These are phyloP conservation scores for Beverwykella pulmonaria DNA, from an alignment of 495 filamentous ascomycete species.

Conservation along the genomic window DNA sequence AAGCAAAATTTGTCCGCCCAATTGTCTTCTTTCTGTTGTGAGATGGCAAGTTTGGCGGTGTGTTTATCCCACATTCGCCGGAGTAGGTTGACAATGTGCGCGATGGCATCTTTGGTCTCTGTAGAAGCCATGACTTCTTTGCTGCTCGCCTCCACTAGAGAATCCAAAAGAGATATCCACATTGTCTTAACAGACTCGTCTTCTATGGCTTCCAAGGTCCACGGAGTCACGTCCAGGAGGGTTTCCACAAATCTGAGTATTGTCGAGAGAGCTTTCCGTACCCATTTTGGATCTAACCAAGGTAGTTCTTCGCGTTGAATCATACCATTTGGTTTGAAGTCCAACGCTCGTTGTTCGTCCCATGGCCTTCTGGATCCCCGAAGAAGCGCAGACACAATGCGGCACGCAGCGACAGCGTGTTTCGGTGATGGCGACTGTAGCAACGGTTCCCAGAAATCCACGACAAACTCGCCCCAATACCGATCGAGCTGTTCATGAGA, in stretches of 20 bases:
- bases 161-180: conserved; percentile 70
- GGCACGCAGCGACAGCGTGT: conserved; percentile 51
- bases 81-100: conserved; percentile 67
- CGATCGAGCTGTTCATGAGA: conserved; percentile 63
- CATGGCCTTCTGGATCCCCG: conserved; percentile 69
- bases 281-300: conserved; percentile 79
- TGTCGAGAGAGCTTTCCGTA: conserved; percentile 65
- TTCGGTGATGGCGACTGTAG: conserved; percentile 33
- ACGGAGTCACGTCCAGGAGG: conserved; percentile 61
- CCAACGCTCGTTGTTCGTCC: conserved; percentile 69
- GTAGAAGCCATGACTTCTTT: conserved; percentile 89
- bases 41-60: conserved; percentile 7
- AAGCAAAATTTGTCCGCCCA: conserved; percentile 66
- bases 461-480: conserved; percentile 79
- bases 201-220: conserved; percentile 49
- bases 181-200: conserved; percentile 57
- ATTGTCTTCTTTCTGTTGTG: conserved; percentile 22
- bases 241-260: conserved; percentile 68
- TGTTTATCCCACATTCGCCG: conserved; percentile 65
- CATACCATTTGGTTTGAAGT: conserved; percentile 59
- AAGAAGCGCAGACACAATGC: conserved; percentile 69
- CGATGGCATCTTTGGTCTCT: conserved; percentile 78
- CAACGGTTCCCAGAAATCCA: conserved; percentile 55
- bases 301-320: conserved; percentile 70
- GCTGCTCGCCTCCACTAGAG: conserved; percentile 73